A percentile compares a stretch with the other conserved stretches of the same genome.
phyloP scores from a whole-genome alignment of 73 alveolate species.

The Blepharisma japonicum region DNA sequence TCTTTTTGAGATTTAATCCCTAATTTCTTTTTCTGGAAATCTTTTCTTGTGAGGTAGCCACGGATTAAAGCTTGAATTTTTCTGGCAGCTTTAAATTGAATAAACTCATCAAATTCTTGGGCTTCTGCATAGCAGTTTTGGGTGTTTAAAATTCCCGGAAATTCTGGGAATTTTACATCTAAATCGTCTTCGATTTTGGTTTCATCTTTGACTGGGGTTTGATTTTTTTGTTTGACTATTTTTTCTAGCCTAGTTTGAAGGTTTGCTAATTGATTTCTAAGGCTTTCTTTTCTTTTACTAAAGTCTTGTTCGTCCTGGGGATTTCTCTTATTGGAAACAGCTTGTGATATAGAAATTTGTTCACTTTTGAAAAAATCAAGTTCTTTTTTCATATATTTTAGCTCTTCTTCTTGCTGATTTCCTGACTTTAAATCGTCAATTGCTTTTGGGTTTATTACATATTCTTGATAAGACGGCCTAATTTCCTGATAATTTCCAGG shows the following conservation, averaged over 20 bases:
- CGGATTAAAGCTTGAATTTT: constrained; percentile 10
- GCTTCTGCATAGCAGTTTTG: not conserved
- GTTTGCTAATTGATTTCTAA: not conserved
- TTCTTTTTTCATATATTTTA: too few species aligned
- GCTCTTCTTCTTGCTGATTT: too few species aligned
- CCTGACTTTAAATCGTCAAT: too few species aligned
- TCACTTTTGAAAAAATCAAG: too few species aligned
- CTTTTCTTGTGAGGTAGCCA: constrained; percentile 5
- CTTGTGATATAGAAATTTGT: too few species aligned
- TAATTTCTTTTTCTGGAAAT: not conserved
- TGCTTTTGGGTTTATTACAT: too few species aligned
- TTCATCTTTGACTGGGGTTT: not conserved
- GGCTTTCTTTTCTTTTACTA: too few species aligned
- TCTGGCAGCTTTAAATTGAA: not conserved
- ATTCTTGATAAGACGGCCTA: too few species aligned
- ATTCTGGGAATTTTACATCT: not conserved
- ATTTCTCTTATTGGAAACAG: too few species aligned
- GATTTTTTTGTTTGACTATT: not conserved
- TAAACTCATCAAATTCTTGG: not conserved
- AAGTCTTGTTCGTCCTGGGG: too few species aligned
- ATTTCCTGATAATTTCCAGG: too few species aligned
- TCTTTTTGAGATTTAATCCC: not conserved
- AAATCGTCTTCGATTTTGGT: constrained; percentile 19
- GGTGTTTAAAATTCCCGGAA: not conserved
- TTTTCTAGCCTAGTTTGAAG: constrained; percentile 2